Evolutionary conservation across 108 stramenopile genomes (phyloP).

Genomic region (Pseudonitzschia pungens): DNA sequence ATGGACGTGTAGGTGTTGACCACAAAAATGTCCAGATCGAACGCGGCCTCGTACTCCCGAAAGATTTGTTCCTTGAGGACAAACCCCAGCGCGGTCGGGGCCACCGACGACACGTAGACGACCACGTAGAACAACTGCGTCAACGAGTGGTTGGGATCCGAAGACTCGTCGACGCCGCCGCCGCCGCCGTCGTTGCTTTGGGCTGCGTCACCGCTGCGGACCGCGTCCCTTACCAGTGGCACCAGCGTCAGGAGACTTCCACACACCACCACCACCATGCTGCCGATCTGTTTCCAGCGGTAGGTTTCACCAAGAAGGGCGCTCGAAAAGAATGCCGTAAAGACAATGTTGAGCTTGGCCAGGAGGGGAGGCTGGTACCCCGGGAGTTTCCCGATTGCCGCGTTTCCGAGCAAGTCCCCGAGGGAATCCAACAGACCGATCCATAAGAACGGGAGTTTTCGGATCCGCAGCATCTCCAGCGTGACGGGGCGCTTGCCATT

Average conservation of each 20-base stretch:
- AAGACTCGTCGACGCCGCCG: no score
- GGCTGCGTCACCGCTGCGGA: not conserved
- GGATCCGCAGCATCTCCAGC: constrained; percentile 17
- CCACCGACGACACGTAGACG: constrained; percentile 18
- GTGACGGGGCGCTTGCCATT: constrained; percentile 5
- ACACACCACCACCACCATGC: constrained; percentile 14
- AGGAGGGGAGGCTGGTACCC: constrained; percentile 19
- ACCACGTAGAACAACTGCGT: constrained; percentile 1
- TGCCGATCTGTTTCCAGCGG: not conserved
- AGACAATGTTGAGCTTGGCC: constrained; percentile 26
- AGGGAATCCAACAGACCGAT: constrained; percentile 19
- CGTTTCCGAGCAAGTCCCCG: constrained; percentile 22
- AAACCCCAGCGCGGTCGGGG: constrained; percentile 20
- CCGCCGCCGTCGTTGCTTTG: not conserved
- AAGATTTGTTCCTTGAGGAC: constrained; percentile 25
- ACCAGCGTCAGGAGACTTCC: constrained; percentile 14
- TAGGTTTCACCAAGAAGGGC: constrained; percentile 4
- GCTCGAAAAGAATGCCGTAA: constrained; percentile 17
- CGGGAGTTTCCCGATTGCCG: constrained; percentile 13
- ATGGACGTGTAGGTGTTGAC: constrained; percentile 20
- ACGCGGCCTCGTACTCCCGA: constrained; percentile 7
- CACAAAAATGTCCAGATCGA: constrained; percentile 24
- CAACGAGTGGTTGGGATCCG: not conserved
- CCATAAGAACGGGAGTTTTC: constrained; percentile 17
- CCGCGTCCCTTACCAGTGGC: not conserved